phyloP scores from a whole-genome alignment of 371 early-diverging fungal species.

The Mucor piriformis region DNA sequence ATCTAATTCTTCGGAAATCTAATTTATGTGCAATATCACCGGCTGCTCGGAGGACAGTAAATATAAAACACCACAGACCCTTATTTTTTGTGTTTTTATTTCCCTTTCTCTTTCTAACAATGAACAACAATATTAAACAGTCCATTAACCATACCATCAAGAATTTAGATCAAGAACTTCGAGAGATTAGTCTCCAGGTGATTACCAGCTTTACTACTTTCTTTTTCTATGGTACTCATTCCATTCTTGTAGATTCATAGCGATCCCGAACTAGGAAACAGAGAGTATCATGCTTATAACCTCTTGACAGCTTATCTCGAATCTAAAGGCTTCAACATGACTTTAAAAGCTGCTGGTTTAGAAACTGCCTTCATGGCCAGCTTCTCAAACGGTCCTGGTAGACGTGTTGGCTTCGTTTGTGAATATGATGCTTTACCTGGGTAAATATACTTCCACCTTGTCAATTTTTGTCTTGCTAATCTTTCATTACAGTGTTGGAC shows the following conservation, averaged over 20 bases:
- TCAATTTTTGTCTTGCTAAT: too few species aligned
- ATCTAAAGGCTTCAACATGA: slow-evolving; percentile 57
- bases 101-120: not conserved
- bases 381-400: slow-evolving; percentile 48
- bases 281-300: slow-evolving; percentile 57
- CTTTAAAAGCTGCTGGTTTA: slow-evolving; percentile 55
- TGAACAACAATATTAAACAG: slow-evolving; percentile 16
- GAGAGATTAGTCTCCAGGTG: slow-evolving; percentile 32
- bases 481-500: slow-evolving; percentile 53
- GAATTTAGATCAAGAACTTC: slow-evolving; percentile 21
- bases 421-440: slow-evolving; percentile 73
- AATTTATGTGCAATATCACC: slow-evolving; percentile 3
- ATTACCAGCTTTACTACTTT: not conserved
- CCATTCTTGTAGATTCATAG: slow-evolving; percentile 52
- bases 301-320: slow-evolving; percentile 60
- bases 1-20: too few species aligned
- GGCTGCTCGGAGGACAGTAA: slow-evolving; percentile 13
- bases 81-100: not conserved
- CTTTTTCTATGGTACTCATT: not conserved
- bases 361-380: slow-evolving; percentile 70
- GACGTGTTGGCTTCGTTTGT: slow-evolving; percentile 58
- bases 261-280: slow-evolving; percentile 64
- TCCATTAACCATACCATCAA: slow-evolving; percentile 17
- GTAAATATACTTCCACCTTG: slow-evolving; percentile 17
- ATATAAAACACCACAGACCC: not conserved